Evolutionary conservation across 2,329 filamentous ascomycete species (phyloP).

Genomic region (Fusarium sp.): DNA sequence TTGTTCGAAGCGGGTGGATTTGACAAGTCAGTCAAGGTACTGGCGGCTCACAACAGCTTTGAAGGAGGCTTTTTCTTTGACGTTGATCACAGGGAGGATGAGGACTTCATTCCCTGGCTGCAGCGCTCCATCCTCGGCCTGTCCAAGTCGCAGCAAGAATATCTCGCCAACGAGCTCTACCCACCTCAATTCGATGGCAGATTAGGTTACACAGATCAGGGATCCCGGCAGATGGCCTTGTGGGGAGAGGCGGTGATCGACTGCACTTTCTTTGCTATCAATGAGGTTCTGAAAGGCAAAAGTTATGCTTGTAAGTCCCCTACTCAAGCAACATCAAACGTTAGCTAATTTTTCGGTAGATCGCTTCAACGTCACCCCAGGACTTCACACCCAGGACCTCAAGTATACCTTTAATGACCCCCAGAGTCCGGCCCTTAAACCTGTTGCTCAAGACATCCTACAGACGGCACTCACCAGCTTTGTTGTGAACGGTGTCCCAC

Average conservation of each 20-base stretch:
- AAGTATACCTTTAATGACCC: constrained; percentile 4
- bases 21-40: constrained; percentile 14
- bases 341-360: neutral
- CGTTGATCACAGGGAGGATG: neutral
- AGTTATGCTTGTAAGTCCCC: neutral
- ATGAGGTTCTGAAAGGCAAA: neutral
- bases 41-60: neutral
- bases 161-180: neutral
- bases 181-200: neutral
- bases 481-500: neutral
- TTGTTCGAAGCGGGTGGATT: neutral
- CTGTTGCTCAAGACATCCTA: neutral
- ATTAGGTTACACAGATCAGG: neutral
- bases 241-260: neutral
- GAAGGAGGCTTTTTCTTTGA: constrained; percentile 13
- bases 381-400: neutral
- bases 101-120: neutral
- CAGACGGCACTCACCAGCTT: neutral
- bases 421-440: neutral
- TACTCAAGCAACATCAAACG: rapidly evolving
- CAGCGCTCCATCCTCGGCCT: neutral
- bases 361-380: neutral
- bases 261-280: neutral
- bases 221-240: constrained; percentile 2
- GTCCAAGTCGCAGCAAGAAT: neutral